phyloP scores from a whole-genome alignment of 768 basidiomycete genomes.

The Amanita inopinata region DNA sequence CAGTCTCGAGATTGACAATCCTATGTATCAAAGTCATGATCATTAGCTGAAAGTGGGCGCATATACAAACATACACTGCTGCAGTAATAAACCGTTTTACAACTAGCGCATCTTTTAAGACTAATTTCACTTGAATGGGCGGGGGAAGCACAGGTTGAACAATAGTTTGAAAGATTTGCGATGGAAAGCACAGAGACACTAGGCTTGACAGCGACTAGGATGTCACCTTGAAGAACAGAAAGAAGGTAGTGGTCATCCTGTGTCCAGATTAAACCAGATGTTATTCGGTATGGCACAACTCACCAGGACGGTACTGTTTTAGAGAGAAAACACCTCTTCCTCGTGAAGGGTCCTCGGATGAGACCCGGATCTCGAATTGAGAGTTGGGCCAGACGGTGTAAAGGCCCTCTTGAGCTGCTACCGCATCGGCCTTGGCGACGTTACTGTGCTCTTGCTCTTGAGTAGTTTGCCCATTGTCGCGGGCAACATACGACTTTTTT shows the following conservation, averaged over 20 bases:
- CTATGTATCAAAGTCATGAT: slow-evolving; percentile 22
- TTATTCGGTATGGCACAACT: not conserved
- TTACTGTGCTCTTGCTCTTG: not conserved
- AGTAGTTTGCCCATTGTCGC: slow-evolving; percentile 9
- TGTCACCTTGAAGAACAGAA: slow-evolving; percentile 38
- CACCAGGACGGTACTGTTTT: slow-evolving; percentile 6
- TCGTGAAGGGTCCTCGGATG: not conserved
- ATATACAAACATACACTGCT: slow-evolving; percentile 38
- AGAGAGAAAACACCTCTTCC: slow-evolving; percentile 6
- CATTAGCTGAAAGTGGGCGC: slow-evolving; percentile 4
- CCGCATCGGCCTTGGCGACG: slow-evolving; percentile 5
- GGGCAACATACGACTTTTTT: slow-evolving; percentile 23
- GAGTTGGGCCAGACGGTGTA: slow-evolving; percentile 1
- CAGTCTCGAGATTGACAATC: slow-evolving; percentile 68
- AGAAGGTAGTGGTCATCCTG: slow-evolving; percentile 3
- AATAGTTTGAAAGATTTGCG: slow-evolving; percentile 47
- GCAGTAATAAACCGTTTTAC: slow-evolving; percentile 69
- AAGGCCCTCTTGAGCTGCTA: not conserved
- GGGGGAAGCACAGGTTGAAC: slow-evolving; percentile 54
- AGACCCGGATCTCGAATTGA: not conserved
- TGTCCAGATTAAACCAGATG: slow-evolving; percentile 2
- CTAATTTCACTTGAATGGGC: slow-evolving; percentile 18
- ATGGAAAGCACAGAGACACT: slow-evolving; percentile 59
- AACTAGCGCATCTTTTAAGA: slow-evolving; percentile 67
- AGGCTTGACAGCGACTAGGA: slow-evolving; percentile 48